These are phyloP conservation scores for Blakeslea trispora DNA, from an alignment of 371 early-diverging fungal genomes.

Conservation along the genomic window DNA sequence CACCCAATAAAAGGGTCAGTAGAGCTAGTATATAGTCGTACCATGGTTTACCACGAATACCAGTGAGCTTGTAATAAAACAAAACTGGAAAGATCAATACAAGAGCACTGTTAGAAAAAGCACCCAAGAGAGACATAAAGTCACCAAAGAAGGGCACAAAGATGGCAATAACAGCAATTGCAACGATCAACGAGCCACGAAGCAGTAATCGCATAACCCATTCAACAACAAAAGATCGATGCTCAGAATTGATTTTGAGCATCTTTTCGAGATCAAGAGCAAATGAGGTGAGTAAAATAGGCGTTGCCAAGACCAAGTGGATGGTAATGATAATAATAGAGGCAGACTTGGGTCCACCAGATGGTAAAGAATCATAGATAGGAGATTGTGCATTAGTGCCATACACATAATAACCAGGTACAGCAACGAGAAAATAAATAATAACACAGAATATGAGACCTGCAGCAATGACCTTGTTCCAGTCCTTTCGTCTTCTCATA, in stretches of 20 bases:
- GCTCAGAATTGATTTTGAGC: slow-evolving; percentile 37
- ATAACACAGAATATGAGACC: slow-evolving; percentile 69
- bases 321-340: slow-evolving; percentile 78
- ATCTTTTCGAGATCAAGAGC: slow-evolving; percentile 70
- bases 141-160: slow-evolving; percentile 73
- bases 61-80: slow-evolving; percentile 66
- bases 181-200: slow-evolving; percentile 45
- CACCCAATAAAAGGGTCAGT: slow-evolving; percentile 55
- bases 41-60: slow-evolving; percentile 40
- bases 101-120: slow-evolving; percentile 63
- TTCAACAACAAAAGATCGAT: slow-evolving; percentile 34
- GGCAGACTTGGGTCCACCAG: slow-evolving; percentile 59
- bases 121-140: slow-evolving; percentile 74
- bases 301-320: slow-evolving; percentile 82
- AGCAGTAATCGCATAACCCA: slow-evolving; percentile 46
- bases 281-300: slow-evolving; percentile 81
- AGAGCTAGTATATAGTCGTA: slow-evolving; percentile 46
- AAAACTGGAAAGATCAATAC: slow-evolving; percentile 72
- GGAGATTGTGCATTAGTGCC: slow-evolving; percentile 73
- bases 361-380: slow-evolving; percentile 70
- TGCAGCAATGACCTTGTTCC: slow-evolving; percentile 70
- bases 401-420: slow-evolving; percentile 81
- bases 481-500: slow-evolving; percentile 76
- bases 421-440: slow-evolving; percentile 76
- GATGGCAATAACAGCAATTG: slow-evolving; percentile 53